Evolutionary conservation across 1,284 basidiomycete genomes (phyloP), one percentile per base, ranked within the genome.

Genomic region (Phlebopus sp.): DNA sequence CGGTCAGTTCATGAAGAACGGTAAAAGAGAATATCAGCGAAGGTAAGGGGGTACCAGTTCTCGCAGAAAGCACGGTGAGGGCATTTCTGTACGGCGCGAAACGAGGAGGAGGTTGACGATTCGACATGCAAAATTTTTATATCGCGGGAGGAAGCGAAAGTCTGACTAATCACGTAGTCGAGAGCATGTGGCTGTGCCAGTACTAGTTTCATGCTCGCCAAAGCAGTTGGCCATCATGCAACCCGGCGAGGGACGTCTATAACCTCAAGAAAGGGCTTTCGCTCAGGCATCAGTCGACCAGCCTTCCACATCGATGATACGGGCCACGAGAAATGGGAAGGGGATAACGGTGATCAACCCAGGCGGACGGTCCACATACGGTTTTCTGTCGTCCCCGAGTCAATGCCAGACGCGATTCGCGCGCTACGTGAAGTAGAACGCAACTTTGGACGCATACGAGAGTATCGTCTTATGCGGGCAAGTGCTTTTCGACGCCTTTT

Each of bases 1-100:
- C 92, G 0, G 92, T 95, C 13, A 92, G 58, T 65, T 97, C 94
- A 64, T 97, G 94, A 7, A 97, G 74, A 43, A 95, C 70, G 2
- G 81, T 80, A 60, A 97, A 96, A 1, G 92, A 90, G 31, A 89
- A 57, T 4, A 86, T 66, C 43, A 97, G 77, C 2, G 90, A 90
- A 0, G 90, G 77, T 0, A 94, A 67, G 6, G 91, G 86, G 1
- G 86, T 75, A 14, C 85, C 79, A 11, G 86, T 87, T 25, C 81
- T 77, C 11, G 71, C 67, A 9, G 86, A 80, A 6, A 88, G 58
- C 3, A 74, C 68, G n/a, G 72, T 66, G 30, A 88, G 71, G 0
- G 78, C 77, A 38, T 74, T 64, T 50, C 66, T 75, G 66, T 85
- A 84, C 2, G 68, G 67, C 3, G 67, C 58, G 48, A 73, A 66